phyloP scores from a whole-genome alignment of 2,329 filamentous ascomycete species.

The Grosmannia serpens region DNA sequence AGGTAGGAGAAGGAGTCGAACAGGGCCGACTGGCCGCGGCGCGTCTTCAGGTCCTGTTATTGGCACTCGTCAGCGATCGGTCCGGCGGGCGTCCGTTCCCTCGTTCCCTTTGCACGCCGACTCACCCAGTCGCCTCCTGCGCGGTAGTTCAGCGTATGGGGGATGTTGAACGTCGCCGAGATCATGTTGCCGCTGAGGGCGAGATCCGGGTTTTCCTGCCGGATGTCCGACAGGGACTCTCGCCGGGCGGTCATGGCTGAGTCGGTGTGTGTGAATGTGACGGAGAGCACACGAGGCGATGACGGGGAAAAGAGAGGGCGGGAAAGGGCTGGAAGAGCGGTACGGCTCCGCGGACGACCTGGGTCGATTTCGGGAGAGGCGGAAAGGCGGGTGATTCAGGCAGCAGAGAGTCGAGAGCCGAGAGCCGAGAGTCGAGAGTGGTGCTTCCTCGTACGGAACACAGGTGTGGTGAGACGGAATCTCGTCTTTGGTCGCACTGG shows the following conservation, averaged over 20 bases:
- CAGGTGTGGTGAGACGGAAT: too few relatives aligned
- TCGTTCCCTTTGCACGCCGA: slow-evolving; percentile 1
- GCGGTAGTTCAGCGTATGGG: slow-evolving; percentile 46
- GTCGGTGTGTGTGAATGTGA: background rate
- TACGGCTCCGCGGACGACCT: background rate
- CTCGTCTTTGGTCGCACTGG: too few relatives aligned
- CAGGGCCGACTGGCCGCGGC: slow-evolving; percentile 79
- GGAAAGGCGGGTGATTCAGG: background rate
- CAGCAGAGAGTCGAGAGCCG: too few relatives aligned
- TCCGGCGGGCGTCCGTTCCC: background rate
- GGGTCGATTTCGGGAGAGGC: background rate
- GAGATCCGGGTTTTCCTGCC: slow-evolving; percentile 43
- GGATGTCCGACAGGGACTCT: slow-evolving; percentile 44
- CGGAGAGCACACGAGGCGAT: background rate
- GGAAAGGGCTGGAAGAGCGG: too few relatives aligned
- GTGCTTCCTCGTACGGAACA: too few relatives aligned
- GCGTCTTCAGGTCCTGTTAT: slow-evolving; percentile 56
- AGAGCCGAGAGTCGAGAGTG: too few relatives aligned
- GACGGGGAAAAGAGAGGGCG: too few relatives aligned
- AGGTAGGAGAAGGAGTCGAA: slow-evolving; percentile 87
- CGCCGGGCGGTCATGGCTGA: slow-evolving; percentile 27
- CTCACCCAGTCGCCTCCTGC: slow-evolving; percentile 51
- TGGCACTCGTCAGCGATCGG: background rate
- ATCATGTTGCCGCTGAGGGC: slow-evolving; percentile 54
- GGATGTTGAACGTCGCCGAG: slow-evolving; percentile 53